Percentiles rank a stretch among this genome's conserved stretches.
Conservation (phyloP, 2,329 filamentous ascomycete species). For the Aspergillus novofumigatus region DNA sequence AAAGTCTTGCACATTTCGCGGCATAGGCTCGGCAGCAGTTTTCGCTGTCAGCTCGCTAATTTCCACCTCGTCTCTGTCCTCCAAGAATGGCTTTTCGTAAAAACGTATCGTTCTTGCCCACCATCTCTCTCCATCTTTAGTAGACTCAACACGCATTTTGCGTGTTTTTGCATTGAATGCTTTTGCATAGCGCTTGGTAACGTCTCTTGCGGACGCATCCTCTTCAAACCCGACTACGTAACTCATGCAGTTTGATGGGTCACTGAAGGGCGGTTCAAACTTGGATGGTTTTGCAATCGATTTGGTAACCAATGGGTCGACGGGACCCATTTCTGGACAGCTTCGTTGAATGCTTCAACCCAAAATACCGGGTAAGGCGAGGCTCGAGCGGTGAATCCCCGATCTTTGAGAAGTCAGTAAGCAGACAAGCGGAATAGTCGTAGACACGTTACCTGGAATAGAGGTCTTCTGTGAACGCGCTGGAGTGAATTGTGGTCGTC, state of each 20-base stretch:
- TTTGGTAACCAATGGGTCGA: conserved; percentile 78
- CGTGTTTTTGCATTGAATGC: conserved; percentile 88
- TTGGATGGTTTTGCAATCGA: conserved; percentile 70
- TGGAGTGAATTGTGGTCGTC: conserved; percentile 32
- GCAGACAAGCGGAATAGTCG: neutral
- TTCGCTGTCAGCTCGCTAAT: conserved; percentile 67
- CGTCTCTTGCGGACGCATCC: conserved; percentile 73
- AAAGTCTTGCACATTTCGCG: conserved; percentile 79
- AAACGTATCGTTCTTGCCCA: conserved; percentile 45
- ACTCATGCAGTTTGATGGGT: conserved; percentile 69
- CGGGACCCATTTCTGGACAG: conserved; percentile 86
- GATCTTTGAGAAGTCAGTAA: conserved; percentile 25
- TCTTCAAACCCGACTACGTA: conserved; percentile 86
- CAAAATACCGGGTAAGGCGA: conserved; percentile 83
- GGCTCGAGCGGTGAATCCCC: conserved; percentile 54
- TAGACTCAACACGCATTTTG: conserved; percentile 70
- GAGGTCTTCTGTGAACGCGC: conserved; percentile 16
- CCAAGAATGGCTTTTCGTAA: conserved; percentile 41
- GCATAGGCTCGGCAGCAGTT: conserved; percentile 76
- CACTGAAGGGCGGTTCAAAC: conserved; percentile 78
- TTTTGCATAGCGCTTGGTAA: conserved; percentile 83
- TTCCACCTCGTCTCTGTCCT: conserved; percentile 79
- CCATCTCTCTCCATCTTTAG: conserved; percentile 54
- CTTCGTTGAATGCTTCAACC: conserved; percentile 85
- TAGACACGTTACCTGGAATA: conserved; percentile 15